Conservation (phyloP, 169 alveolate genomes). For the Plasmodium cynomolgi region DNA sequence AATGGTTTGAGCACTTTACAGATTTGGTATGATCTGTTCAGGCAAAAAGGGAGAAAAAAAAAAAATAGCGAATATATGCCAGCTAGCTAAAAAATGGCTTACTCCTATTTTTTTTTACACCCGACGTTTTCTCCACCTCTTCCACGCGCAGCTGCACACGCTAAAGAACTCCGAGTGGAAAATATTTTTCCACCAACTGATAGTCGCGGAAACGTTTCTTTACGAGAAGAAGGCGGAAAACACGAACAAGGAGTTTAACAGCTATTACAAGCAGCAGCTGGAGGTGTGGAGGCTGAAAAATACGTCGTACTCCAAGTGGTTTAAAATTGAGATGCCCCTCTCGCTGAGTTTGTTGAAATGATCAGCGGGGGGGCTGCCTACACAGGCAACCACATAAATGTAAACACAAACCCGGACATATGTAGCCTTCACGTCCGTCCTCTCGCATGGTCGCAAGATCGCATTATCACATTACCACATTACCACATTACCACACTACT, state of each 20-base stretch:
- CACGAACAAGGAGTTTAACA: slow-evolving; percentile 34
- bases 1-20: slow-evolving; percentile 36
- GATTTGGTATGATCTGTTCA: slow-evolving; percentile 23
- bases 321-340: slow-evolving; percentile 64
- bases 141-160: neutral
- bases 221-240: slow-evolving; percentile 51
- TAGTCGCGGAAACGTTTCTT: slow-evolving; percentile 59
- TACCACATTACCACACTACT: neutral
- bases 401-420: neutral
- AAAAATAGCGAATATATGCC: neutral
- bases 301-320: slow-evolving; percentile 65
- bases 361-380: neutral
- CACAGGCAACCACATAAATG: neutral
- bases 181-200: slow-evolving; percentile 48
- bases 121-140: neutral
- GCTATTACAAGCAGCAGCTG: slow-evolving; percentile 32
- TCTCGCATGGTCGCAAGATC: neutral
- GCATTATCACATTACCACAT: neutral
- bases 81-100: neutral
- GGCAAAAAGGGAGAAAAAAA: neutral
- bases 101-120: neutral
- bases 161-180: slow-evolving; percentile 53
- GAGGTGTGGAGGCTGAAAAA: slow-evolving; percentile 24
- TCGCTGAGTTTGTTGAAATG: slow-evolving; percentile 57
- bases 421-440: neutral